Percentiles rank a stretch among this genome's conserved stretches.
Conservation (phyloP, 768 basidiomycete species). For the Mrakia blollopis region DNA sequence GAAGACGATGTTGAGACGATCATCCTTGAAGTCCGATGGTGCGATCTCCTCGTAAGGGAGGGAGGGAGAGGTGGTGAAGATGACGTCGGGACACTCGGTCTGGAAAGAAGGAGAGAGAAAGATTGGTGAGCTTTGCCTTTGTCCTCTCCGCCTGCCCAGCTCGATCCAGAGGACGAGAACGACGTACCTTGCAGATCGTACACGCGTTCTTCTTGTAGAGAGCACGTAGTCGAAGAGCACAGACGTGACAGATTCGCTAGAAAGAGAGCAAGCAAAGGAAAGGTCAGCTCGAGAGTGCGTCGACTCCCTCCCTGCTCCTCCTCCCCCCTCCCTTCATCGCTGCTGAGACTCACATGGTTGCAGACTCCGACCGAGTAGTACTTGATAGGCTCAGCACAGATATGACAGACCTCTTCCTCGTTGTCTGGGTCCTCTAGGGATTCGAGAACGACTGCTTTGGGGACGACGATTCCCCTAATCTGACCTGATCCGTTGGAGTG, state of each 20-base stretch:
- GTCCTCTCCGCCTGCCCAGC: too few relatives aligned
- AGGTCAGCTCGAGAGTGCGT: slow-evolving; percentile 11
- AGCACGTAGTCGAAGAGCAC: slow-evolving; percentile 76
- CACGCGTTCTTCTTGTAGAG: slow-evolving; percentile 91
- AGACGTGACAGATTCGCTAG: slow-evolving; percentile 51
- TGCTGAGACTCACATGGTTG: slow-evolving; percentile 55
- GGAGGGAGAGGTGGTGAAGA: slow-evolving; percentile 67
- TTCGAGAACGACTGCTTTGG: neutral
- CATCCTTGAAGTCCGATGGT: slow-evolving; percentile 40
- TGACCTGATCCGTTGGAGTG: neutral
- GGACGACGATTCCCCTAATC: neutral
- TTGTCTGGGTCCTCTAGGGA: slow-evolving; percentile 27
- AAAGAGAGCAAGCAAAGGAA: neutral
- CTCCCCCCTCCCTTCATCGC: neutral
- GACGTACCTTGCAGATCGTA: slow-evolving; percentile 89
- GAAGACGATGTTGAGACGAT: slow-evolving; percentile 66
- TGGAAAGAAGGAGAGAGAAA: slow-evolving; percentile 44
- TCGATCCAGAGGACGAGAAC: neutral
- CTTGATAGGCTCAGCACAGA: slow-evolving; percentile 89
- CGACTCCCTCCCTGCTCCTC: too few relatives aligned
- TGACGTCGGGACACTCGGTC: slow-evolving; percentile 50
- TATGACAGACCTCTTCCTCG: slow-evolving; percentile 60
- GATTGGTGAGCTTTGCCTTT: slow-evolving; percentile 47
- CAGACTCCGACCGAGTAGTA: slow-evolving; percentile 84
- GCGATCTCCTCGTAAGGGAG: slow-evolving; percentile 58